A percentile compares a stretch with the other conserved stretches of the same genome.
phyloP scores from a whole-genome alignment of 2,329 filamentous ascomycete species.

The Lachnellula arida region DNA sequence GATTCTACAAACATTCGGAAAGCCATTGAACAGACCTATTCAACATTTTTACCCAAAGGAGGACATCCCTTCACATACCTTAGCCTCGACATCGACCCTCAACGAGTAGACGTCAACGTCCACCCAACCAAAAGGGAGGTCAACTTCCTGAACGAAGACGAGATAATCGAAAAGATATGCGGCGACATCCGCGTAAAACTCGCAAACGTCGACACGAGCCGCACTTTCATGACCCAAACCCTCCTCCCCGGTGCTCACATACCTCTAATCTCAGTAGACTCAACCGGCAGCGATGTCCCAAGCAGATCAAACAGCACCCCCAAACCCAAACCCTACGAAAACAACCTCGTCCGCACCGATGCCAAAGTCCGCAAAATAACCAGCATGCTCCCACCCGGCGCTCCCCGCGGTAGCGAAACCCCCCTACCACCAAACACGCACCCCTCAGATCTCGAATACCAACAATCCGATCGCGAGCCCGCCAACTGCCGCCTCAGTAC shows the following conservation, averaged over 20 bases:
- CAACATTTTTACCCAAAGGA: slow-evolving; percentile 82
- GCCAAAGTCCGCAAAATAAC: slow-evolving; percentile 89
- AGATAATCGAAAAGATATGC: slow-evolving; percentile 85
- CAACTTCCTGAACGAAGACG: slow-evolving; percentile 95
- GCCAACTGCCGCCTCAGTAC: slow-evolving; percentile 73
- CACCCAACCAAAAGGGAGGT: slow-evolving; percentile 97
- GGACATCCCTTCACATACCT: slow-evolving; percentile 93
- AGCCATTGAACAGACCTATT: slow-evolving; percentile 85
- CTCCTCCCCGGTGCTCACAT: slow-evolving; percentile 65
- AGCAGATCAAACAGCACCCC: slow-evolving; percentile 33
- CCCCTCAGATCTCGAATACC: slow-evolving; percentile 61
- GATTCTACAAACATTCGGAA: slow-evolving; percentile 87
- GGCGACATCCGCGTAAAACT: slow-evolving; percentile 72
- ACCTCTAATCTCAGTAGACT: slow-evolving; percentile 26
- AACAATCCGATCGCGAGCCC: slow-evolving; percentile 63
- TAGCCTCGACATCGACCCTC: slow-evolving; percentile 86
- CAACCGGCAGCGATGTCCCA: slow-evolving; percentile 14
- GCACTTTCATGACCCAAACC: slow-evolving; percentile 91
- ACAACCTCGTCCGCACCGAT: slow-evolving; percentile 87
- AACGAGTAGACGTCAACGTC: slow-evolving; percentile 92
- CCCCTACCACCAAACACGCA: slow-evolving; percentile 16
- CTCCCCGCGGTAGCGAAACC: slow-evolving; percentile 32
- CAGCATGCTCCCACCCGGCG: slow-evolving; percentile 74
- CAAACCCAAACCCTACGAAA: slow-evolving; percentile 67
- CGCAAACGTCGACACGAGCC: slow-evolving; percentile 84